A percentile compares a stretch with the other conserved stretches of the same genome.
Conservation (phyloP, 768 basidiomycete species). For the Kwoniella europaea region DNA sequence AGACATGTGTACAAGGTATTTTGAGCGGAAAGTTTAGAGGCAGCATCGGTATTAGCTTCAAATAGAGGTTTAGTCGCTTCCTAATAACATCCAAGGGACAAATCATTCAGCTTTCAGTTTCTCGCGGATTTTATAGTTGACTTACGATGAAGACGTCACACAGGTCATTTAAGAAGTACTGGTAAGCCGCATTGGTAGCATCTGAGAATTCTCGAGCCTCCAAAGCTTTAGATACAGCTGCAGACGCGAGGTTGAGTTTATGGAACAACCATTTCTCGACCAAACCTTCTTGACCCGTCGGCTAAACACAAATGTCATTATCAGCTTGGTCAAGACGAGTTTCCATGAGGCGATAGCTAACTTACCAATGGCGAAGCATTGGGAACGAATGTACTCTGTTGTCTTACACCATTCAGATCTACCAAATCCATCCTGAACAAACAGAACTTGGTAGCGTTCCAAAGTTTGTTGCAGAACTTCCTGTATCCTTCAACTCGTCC, state of each 20-base stretch:
- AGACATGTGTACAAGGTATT: constrained; percentile 95
- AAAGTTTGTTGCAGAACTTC: constrained; percentile 99
- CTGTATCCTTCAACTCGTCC: constrained; percentile 95
- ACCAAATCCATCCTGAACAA: constrained; percentile 87
- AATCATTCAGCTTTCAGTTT: background rate
- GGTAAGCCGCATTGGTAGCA: constrained; percentile 81
- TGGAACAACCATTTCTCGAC: constrained; percentile 96
- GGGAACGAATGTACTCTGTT: constrained; percentile 71
- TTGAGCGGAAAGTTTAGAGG: constrained; percentile 78
- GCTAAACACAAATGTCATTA: constrained; percentile 61
- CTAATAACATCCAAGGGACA: constrained; percentile 60
- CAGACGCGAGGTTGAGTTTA: constrained; percentile 82
- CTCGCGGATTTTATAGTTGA: constrained; percentile 7
- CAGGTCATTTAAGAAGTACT: constrained; percentile 98
- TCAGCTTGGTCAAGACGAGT: constrained; percentile 1
- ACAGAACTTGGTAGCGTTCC: constrained; percentile 99
- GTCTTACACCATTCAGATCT: constrained; percentile 52
- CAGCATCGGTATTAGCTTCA: constrained; percentile 69
- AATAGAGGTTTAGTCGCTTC: constrained; percentile 99
- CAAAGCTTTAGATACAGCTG: constrained; percentile 75
- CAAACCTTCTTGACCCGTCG: constrained; percentile 84
- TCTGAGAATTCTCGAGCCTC: constrained; percentile 87
- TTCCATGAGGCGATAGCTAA: background rate
- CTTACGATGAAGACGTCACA: constrained; percentile 97
- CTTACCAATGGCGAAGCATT: constrained; percentile 70